Base-by-base conservation (phyloP, 2,329 filamentous ascomycete species). In the Bipolaris oryzae region DNA sequence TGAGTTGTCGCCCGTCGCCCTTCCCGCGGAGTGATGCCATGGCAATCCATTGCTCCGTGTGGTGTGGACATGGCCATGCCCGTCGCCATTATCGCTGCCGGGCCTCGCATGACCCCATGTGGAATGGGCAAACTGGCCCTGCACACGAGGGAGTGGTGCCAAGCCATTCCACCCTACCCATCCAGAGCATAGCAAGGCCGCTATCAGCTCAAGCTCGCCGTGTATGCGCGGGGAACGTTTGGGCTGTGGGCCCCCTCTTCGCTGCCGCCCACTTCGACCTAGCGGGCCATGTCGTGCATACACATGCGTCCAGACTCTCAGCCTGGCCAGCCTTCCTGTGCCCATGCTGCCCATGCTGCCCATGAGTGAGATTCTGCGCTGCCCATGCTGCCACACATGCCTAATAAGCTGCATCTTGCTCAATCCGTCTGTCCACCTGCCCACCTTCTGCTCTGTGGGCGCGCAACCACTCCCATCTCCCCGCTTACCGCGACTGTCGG, bases 231-330 rank as follows among this genome's bases (percentile, higher is more conserved):
- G 34, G 34, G 48, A 34, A 41, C 49, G 20, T 43, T 34, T n/a
- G 21, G 21, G 16, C n/a, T n/a, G n/a, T n/a, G n/a, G n/a, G n/a
- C n/a, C 35, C 35, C 33, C 37, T 53, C 42, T 37, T 49, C 53
- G 25, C 49, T 52, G 21, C 31, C 52, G 35, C n/a, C n/a, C n/a
- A n/a, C n/a, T n/a, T n/a, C n/a, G n/a, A n/a, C 42, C 18, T 42
- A 56, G 42, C 53, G 37, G 48, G 43, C 49, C 35, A 57, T 57
- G 49, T 57, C 44, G 50, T 45, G 54, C 54, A 57, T 56, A 37
- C 35, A 35, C 53, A 43, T 53, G 49, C 25, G 16, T 16, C 16
- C 34, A 13, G 47, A 44, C 47, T 31, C 43, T 53, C 49, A 49
- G 54, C 50, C 54, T 48, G 44, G 38, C 54, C 20, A 28, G 25